A percentile compares a stretch with the other conserved stretches of the same genome.
Evolutionary conservation across 352 stramenopile genomes (phyloP).

Genomic region (Globisporangium megalacanthum): DNA sequence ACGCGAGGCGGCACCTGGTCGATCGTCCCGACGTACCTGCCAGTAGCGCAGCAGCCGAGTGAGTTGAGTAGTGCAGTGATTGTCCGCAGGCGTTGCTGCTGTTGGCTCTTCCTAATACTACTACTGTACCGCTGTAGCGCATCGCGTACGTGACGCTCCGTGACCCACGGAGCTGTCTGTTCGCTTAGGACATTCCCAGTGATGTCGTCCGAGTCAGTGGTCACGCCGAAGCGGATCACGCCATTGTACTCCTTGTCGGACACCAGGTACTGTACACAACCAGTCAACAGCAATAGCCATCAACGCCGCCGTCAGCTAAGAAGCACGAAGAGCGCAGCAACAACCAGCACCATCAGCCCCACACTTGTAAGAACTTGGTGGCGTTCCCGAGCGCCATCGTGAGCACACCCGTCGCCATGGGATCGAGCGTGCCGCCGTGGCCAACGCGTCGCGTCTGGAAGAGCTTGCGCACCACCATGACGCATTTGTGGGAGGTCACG

Average conservation of each 20-base stretch:
- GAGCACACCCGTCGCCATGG: conserved; percentile 84
- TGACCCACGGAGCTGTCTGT: conserved; percentile 51
- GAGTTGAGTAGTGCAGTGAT: not conserved
- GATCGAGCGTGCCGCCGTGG: conserved; percentile 83
- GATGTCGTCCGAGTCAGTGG: conserved; percentile 78
- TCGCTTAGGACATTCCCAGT: conserved; percentile 53
- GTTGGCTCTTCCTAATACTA: too few species aligned
- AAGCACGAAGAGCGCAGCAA: not conserved
- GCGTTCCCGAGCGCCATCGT: conserved; percentile 72
- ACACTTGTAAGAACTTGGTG: conserved; percentile 69
- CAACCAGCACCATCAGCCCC: not conserved
- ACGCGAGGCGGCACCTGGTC: conserved; percentile 73
- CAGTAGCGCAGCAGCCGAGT: not conserved
- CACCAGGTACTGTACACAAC: conserved; percentile 35
- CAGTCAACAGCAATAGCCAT: not conserved
- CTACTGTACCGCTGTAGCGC: conserved; percentile 37
- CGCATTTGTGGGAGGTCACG: conserved; percentile 77
- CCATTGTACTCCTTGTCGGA: conserved; percentile 76
- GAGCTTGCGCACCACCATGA: conserved; percentile 57
- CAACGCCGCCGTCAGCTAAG: too few species aligned
- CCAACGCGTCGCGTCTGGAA: conserved; percentile 71
- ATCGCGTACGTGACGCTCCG: conserved; percentile 23
- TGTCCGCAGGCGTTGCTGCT: too few species aligned
- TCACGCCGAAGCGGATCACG: conserved; percentile 70
- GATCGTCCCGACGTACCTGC: conserved; percentile 71